A percentile compares a stretch with the other conserved stretches of the same genome.
phyloP scores from a whole-genome alignment of 305 asterid genomes.

The Solanum aculeatissimum region DNA sequence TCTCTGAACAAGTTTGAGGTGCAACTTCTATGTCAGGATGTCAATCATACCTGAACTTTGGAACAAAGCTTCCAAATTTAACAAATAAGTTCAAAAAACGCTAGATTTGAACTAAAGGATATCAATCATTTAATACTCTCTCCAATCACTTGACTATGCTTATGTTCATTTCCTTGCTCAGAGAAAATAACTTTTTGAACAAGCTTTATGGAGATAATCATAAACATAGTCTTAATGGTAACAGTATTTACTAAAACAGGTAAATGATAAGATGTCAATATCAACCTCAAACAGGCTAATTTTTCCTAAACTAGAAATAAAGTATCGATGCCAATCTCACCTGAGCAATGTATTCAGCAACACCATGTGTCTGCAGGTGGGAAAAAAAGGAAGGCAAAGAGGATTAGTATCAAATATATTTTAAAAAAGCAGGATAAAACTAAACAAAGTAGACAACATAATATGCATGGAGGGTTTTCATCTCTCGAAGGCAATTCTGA shows the following conservation, averaged over 20 bases:
- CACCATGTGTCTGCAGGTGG: slow-evolving; percentile 62
- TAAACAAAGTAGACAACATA: neutral
- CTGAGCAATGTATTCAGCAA: slow-evolving; percentile 97
- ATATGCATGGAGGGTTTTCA: neutral
- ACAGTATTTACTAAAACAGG: neutral
- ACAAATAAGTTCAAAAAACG: neutral
- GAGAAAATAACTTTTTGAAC: neutral
- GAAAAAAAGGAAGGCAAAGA: slow-evolving; percentile 10
- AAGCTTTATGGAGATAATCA: neutral
- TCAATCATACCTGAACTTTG: neutral
- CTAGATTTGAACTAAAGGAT: neutral
- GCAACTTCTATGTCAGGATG: neutral
- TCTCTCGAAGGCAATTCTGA: neutral
- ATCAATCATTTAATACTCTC: neutral
- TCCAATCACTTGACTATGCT: neutral
- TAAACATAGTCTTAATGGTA: neutral
- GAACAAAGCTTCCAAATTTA: neutral
- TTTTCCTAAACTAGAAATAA: neutral
- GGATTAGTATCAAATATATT: slow-evolving; percentile 9
- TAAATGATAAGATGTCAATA: neutral
- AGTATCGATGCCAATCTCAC: slow-evolving; percentile 22
- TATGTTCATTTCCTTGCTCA: neutral
- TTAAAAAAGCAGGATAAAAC: neutral
- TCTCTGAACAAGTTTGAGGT: neutral
- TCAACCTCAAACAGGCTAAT: neutral